Evolutionary conservation across 2,329 filamentous ascomycete species (phyloP), one percentile per base, ranked within the genome.

Genomic region (Fusarium sp.): DNA sequence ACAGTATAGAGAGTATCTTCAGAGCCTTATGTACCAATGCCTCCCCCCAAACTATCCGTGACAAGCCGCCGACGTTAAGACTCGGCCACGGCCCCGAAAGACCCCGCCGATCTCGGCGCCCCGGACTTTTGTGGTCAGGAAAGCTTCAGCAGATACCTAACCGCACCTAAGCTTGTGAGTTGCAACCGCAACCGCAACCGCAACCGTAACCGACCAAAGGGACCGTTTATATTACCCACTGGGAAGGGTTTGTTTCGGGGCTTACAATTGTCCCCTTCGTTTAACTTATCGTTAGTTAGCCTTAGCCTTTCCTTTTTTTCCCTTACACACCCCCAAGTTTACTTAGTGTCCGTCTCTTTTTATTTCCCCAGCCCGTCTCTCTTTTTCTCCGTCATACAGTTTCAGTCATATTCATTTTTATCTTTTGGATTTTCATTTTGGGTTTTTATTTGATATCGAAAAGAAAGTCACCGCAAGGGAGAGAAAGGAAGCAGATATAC

Each of bases 61-160:
- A 68, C 53, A 67, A 68, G 36, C 64, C 65, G 59, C n/a, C 43
- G 40, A 47, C 7, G 12, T 62, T 30, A 20, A 45, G 15, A 50
- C 45, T 65, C 65, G 65, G 65, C 42, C 40, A 14, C 50, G 50
- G 39, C 53, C 44, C 65, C 65, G 64, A 67, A 56, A 19, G 26
- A 19, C 7, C 30, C 30, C 32, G 64, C 65, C 65, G 65, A 67
- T 55, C 40, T 67, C 65, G 65, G 65, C 39, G 39, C 38, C 32
- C 62, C 44, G 21, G 57, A 28, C 24, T n/a, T n/a, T n/a, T 28
- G 26, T 28, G 28, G 45, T 48, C 43, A 40, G 42, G 36, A 40
- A 28, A 42, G 39, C 46, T 57, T 23, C 32, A 53, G 58, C 28
- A 30, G 58, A 17, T 43, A 34, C 40, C 39, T 40, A 17, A 15